Base-by-base conservation (phyloP, 2,329 filamentous ascomycete species). In the Pyrenophora tritici-repentis region DNA sequence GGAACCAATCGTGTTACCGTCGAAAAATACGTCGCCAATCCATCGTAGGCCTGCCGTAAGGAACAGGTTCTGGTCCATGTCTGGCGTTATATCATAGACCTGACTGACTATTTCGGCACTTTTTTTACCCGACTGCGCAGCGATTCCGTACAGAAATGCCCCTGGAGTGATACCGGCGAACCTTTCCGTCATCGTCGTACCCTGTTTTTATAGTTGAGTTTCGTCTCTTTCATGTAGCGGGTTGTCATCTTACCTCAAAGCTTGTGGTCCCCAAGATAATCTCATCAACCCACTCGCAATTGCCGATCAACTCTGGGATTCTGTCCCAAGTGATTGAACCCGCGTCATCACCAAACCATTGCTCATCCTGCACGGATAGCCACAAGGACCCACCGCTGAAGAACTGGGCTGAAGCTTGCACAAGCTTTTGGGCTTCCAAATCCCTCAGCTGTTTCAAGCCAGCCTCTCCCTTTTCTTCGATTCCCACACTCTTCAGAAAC, bases 231-330 rank as follows among this genome's bases (percentile, higher is more conserved):
- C 8, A 6, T 33, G 65, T 10, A 2, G 12, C 3, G 6, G 10
- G 6, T 14, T 10, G 3, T 17, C 64, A 47, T 16, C 43, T 31
- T 66, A 76, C 75, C 66, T 81, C 78, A 49, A 76, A 73, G 38
- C 74, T 67, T 18, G 75, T 75, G 55, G 76, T 73, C 1, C 79
- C 79, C 13, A 81, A 68, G 9, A 80, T 58, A 9, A 81, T 53
- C 14, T 72, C 70, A 24, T 75, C 58, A 22, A 75, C 76, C 78
- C 78, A 81, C 6, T 66, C 53, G 31, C 62, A 67, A 2, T 51
- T 43, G 9, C 47, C 54, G 1, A 66, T 29, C 6, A 66, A 33
- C 13, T 59, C 48, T 0, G 54, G 53, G 7, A 62, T 36, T 6
- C 43, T 47, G 18, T 66, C 58, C 65, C 66, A 69, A 0, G 63